Conservation (phyloP, 2,329 filamentous ascomycete genomes). For the Ophiosphaerella korrae region DNA sequence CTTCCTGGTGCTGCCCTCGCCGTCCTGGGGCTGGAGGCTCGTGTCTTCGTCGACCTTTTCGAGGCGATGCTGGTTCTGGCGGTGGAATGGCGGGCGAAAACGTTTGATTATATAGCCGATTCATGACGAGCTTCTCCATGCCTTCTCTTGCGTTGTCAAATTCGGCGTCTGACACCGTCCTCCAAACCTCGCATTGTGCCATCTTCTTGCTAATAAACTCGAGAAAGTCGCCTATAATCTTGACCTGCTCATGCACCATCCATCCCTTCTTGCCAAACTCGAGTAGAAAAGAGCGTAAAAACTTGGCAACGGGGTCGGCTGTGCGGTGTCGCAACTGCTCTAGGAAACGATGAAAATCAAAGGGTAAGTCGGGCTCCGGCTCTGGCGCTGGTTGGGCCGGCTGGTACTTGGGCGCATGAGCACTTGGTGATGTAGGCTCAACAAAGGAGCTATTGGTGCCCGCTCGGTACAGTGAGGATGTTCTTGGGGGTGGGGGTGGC, state of each 20-base stretch:
- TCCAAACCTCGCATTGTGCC: conserved; percentile 96
- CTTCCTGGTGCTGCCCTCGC: conserved; percentile 94
- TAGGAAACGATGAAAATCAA: conserved; percentile 96
- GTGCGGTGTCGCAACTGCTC: conserved; percentile 95
- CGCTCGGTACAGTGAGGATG: conserved; percentile 41
- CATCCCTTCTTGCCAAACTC: conserved; percentile 98
- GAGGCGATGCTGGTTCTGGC: conserved; percentile 73
- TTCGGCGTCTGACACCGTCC: conserved; percentile 91
- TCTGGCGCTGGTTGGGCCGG: conserved; percentile 61
- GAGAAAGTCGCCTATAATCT: conserved; percentile 96
- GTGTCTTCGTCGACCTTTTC: conserved; percentile 68
- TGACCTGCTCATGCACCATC: conserved; percentile 99
- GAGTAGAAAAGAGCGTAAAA: conserved; percentile 88
- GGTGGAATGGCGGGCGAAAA: conserved; percentile 93
- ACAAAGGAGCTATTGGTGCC: conserved; percentile 51
- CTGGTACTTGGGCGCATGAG: conserved; percentile 58
- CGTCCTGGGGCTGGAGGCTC: conserved; percentile 73
- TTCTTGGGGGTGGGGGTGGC: conserved; percentile 42
- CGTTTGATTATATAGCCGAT: conserved; percentile 90
- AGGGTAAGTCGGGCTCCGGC: conserved; percentile 80
- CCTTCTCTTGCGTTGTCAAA: conserved; percentile 98
- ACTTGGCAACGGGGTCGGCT: conserved; percentile 96
- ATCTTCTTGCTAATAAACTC: conserved; percentile 98
- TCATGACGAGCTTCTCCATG: conserved; percentile 99
- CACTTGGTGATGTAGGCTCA: conserved; percentile 40